These are phyloP conservation scores for Phaeodactylum tricornutum DNA, from an alignment of 108 stramenopile species.

Conservation along the genomic window DNA sequence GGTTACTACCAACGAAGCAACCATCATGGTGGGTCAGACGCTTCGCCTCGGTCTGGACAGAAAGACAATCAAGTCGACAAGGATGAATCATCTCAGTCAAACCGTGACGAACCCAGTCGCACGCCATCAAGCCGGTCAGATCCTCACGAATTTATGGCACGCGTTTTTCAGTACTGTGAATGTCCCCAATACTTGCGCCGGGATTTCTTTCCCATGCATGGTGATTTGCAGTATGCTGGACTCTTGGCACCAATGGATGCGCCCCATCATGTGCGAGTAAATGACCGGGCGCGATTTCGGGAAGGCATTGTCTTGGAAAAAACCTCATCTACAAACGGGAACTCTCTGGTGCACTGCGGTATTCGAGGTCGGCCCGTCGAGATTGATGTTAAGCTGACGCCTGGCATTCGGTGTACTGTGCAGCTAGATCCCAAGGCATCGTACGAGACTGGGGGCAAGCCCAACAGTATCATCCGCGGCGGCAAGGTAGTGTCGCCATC, in stretches of 20 bases:
- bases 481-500: slow-evolving; percentile 78
- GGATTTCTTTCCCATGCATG: slow-evolving; percentile 90
- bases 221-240: slow-evolving; percentile 91
- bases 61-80: slow-evolving; percentile 5
- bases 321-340: slow-evolving; percentile 17
- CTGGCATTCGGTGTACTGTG: slow-evolving; percentile 89
- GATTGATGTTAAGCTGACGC: slow-evolving; percentile 59
- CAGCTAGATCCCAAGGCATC: slow-evolving; percentile 54
- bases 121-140: slow-evolving; percentile 31
- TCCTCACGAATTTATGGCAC: slow-evolving; percentile 89
- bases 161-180: slow-evolving; percentile 88
- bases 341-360: slow-evolving; percentile 72
- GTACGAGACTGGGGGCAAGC: slow-evolving; percentile 33
- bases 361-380: slow-evolving; percentile 63
- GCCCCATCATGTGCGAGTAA: slow-evolving; percentile 92
- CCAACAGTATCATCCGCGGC: no score
- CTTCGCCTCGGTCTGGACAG: not conserved
- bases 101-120: slow-evolving; percentile 2
- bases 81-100: slow-evolving; percentile 8
- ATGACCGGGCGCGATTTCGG: slow-evolving; percentile 74
- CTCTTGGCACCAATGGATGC: slow-evolving; percentile 91
- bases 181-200: slow-evolving; percentile 91
- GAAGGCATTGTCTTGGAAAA: slow-evolving; percentile 87
- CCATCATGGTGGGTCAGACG: slow-evolving; percentile 10
- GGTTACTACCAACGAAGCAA: slow-evolving; percentile 4